Conservation (phyloP, 2,329 filamentous ascomycete genomes). For the Didymella sp. region DNA sequence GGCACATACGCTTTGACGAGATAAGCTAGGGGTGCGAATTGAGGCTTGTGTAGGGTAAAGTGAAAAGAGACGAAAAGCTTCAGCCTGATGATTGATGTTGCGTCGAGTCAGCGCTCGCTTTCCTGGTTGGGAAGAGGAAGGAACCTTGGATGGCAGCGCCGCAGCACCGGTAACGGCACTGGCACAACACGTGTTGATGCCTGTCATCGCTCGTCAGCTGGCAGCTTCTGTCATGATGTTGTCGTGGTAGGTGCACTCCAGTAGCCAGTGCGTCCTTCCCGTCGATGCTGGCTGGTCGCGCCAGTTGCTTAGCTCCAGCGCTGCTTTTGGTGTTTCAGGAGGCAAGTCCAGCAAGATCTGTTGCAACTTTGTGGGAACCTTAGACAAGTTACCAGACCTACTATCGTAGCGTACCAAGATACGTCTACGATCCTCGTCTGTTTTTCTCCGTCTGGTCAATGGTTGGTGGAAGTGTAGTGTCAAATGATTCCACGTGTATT, state of each 20-base stretch:
- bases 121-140: conserved; percentile 7
- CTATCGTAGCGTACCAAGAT: neutral
- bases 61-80: neutral
- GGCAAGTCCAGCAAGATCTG: conserved; percentile 4
- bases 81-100: conserved; percentile 3
- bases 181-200: conserved; percentile 11
- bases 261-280: conserved; percentile 13
- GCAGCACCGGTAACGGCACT: conserved; percentile 9
- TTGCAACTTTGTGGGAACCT: neutral
- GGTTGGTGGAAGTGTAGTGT: neutral
- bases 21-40: neutral
- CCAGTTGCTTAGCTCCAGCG: conserved; percentile 15
- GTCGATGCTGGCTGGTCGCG: conserved; percentile 12
- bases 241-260: conserved; percentile 5
- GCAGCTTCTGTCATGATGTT: neutral
- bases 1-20: neutral
- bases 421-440: neutral
- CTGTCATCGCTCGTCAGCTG: conserved; percentile 4
- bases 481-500: neutral
- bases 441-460: neutral
- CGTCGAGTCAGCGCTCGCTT: conserved; percentile 12
- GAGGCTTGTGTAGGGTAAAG: neutral
- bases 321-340: conserved; percentile 19
- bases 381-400: neutral
- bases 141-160: conserved; percentile 6